phyloP scores from a whole-genome alignment of 306 rosid species.

The Vicia sativa region DNA sequence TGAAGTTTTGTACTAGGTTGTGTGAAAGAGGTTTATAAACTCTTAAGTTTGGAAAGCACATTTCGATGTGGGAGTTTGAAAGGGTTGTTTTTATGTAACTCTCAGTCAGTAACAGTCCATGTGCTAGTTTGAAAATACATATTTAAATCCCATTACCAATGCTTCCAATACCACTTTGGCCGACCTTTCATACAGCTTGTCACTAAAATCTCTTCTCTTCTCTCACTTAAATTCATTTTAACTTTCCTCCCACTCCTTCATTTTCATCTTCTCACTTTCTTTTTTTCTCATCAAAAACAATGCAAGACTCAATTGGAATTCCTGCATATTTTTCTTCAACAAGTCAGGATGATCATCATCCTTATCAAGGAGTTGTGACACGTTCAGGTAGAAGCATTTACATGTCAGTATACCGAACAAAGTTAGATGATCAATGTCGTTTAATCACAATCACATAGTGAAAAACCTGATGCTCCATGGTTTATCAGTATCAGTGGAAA shows the following conservation, averaged over 20 bases:
- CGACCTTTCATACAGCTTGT: constrained; percentile 52
- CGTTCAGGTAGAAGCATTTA: constrained; percentile 70
- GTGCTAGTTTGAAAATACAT: constrained; percentile 52
- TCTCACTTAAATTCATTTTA: constrained; percentile 21
- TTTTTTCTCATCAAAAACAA: constrained; percentile 37
- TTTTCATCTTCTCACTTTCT: constrained; percentile 22
- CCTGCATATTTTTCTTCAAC: constrained; percentile 78
- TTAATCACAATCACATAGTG: constrained; percentile 85
- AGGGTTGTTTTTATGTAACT: constrained; percentile 55
- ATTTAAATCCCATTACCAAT: constrained; percentile 41
- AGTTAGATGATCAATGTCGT: constrained; percentile 74
- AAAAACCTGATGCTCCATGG: constrained; percentile 80
- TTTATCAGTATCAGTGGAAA: constrained; percentile 73
- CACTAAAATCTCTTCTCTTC: constrained; percentile 51
- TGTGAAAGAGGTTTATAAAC: no score
- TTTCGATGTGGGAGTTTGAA: no score
- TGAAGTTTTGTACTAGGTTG: no score
- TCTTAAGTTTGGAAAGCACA: no score
- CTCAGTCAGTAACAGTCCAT: constrained; percentile 62
- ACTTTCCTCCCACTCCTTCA: constrained; percentile 23
- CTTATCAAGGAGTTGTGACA: constrained; percentile 46
- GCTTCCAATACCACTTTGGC: constrained; percentile 63
- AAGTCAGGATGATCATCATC: constrained; percentile 57
- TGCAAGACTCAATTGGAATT: constrained; percentile 80
- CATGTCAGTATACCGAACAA: constrained; percentile 70